Evolutionary conservation across 83 land plant species (phyloP).

Genomic region (Diphasiastrum complanatum): DNA sequence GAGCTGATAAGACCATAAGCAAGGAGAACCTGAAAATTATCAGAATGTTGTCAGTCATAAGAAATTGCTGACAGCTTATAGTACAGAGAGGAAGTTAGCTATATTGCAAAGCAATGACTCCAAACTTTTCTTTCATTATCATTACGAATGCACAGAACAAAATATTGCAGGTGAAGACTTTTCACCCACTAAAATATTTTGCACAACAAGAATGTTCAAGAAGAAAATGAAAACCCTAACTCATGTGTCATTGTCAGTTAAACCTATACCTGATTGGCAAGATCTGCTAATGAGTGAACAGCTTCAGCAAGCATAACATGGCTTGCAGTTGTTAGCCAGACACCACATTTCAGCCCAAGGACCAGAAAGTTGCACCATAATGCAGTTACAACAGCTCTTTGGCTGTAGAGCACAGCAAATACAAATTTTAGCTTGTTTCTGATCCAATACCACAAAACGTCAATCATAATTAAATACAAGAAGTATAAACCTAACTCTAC

Average conservation of each 20-base stretch:
- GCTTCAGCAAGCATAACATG: constrained; percentile 98
- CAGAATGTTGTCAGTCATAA: background rate
- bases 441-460: too few species aligned
- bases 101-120: too few species aligned
- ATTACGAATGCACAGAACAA: too few species aligned
- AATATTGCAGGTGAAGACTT: background rate
- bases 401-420: constrained; percentile 35
- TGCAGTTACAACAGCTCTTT: constrained; percentile 83
- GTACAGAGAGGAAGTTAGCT: too few species aligned
- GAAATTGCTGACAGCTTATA: background rate
- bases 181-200: background rate
- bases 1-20: constrained; percentile 93
- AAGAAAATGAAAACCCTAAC: background rate
- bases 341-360: constrained; percentile 80
- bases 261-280: constrained; percentile 82
- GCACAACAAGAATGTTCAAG: background rate
- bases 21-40: constrained; percentile 67
- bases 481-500: too few species aligned
- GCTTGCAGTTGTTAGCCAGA: constrained; percentile 78
- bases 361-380: constrained; percentile 93
- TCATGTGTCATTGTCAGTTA: background rate
- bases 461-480: too few species aligned
- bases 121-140: too few species aligned
- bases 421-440: background rate
- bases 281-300: constrained; percentile 87